Conservation (phyloP, 257 asterid species). For the Hygrophila difformis region DNA sequence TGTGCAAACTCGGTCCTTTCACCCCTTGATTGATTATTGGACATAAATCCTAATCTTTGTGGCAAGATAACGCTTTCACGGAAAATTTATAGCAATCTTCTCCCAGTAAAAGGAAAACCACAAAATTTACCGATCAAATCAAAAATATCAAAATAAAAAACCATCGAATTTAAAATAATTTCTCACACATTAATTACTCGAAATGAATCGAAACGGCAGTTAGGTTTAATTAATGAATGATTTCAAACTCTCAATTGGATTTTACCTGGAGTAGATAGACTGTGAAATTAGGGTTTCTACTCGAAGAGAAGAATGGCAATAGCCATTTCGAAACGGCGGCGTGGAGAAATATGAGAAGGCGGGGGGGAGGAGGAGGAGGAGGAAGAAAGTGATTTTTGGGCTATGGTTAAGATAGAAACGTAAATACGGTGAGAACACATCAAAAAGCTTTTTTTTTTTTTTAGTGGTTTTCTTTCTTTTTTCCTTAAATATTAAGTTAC, state of each 20-base stretch:
- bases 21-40: constrained; percentile 48
- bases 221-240: not conserved
- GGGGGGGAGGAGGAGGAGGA: not conserved
- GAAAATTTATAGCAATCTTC: constrained; percentile 15
- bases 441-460: too few relatives aligned
- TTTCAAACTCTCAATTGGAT: not conserved
- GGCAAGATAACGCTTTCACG: constrained; percentile 16
- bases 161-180: too few relatives aligned
- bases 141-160: not conserved
- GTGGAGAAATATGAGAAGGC: not conserved
- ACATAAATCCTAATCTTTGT: constrained; percentile 38
- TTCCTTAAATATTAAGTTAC: too few relatives aligned
- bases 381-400: not conserved
- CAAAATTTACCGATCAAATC: constrained; percentile 55
- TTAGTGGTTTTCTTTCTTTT: too few relatives aligned
- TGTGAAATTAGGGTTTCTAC: not conserved
- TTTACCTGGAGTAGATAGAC: not conserved
- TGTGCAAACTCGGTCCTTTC: constrained; percentile 44
- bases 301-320: not conserved
- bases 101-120: constrained; percentile 16
- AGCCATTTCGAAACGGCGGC: not conserved
- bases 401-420: not conserved
- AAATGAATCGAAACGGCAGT: not conserved
- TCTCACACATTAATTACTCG: not conserved
- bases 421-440: too few relatives aligned